Evolutionary conservation across 2,329 filamentous ascomycete species (phyloP).

Genomic region (Ramularia collo-cygni): DNA sequence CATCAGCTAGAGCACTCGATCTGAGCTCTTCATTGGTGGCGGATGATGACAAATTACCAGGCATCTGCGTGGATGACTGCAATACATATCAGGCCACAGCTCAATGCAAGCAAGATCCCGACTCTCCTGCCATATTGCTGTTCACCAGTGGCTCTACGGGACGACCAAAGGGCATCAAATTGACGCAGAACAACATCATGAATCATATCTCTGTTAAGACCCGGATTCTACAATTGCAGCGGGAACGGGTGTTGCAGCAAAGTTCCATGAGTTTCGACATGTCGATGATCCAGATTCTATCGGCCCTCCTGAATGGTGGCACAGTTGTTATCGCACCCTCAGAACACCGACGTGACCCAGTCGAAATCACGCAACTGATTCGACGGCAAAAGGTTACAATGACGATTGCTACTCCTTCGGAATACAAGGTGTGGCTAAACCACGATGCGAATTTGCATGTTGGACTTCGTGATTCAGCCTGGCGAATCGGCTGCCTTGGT

Average conservation of each 20-base stretch:
- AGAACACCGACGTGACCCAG: slow-evolving; percentile 28
- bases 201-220: no score
- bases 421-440: slow-evolving; percentile 27
- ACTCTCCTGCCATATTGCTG: slow-evolving; percentile 1
- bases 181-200: not conserved
- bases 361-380: slow-evolving; percentile 32
- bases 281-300: slow-evolving; percentile 34
- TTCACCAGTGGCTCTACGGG: slow-evolving; percentile 9
- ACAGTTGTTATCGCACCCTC: slow-evolving; percentile 30
- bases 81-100: not conserved
- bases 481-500: slow-evolving; percentile 27
- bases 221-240: no score
- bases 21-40: no score
- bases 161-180: slow-evolving; percentile 3
- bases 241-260: slow-evolving; percentile 32
- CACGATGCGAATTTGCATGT: no score
- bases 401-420: slow-evolving; percentile 37
- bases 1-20: no score
- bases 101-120: no score
- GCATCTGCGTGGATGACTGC: no score
- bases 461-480: no score
- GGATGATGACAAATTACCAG: no score
- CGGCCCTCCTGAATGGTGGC: slow-evolving; percentile 32
- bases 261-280: slow-evolving; percentile 37
- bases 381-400: slow-evolving; percentile 29